These are phyloP conservation scores for Dendrothele bispora DNA, from an alignment of 768 basidiomycete genomes.

Conservation along the genomic window DNA sequence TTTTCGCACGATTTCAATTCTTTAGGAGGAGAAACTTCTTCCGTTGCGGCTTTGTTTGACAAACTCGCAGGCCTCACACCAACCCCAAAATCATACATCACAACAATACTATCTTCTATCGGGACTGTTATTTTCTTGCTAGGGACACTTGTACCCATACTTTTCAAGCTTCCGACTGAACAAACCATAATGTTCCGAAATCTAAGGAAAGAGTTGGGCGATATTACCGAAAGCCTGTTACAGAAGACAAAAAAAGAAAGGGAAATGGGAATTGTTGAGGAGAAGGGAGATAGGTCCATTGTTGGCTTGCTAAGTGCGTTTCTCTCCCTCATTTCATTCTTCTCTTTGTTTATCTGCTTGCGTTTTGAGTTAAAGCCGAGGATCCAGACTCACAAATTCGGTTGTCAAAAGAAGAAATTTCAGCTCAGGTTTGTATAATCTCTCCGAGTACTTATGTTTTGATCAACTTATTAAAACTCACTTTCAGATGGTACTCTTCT, in stretches of 20 bases:
- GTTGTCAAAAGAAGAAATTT: conserved; percentile 41
- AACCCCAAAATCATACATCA: too few species aligned
- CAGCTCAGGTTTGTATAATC: conserved; percentile 33
- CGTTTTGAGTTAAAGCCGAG: conserved; percentile 42
- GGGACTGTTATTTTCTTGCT: conserved; percentile 14
- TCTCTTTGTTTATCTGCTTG: too few species aligned
- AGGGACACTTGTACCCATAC: conserved; percentile 24
- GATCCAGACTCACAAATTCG: conserved; percentile 27
- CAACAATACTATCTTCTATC: too few species aligned
- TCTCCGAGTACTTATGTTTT: too few species aligned
- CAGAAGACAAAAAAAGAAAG: conserved; percentile 31
- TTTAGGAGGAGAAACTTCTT: conserved; percentile 31
- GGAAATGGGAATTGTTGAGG: conserved; percentile 19
- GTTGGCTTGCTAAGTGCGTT: conserved; percentile 35
- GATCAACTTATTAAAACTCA: too few species aligned
- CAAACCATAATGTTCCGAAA: conserved; percentile 19
- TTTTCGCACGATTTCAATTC: conserved; percentile 46
- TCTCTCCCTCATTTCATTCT: too few species aligned
- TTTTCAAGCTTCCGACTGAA: conserved; percentile 30
- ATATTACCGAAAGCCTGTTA: conserved; percentile 33
- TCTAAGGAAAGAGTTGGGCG: conserved; percentile 28
- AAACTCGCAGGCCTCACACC: not conserved
- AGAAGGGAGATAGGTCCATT: conserved; percentile 32
- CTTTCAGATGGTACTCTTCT: too few species aligned
- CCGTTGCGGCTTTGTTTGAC: not conserved